Evolutionary conservation across 2,329 filamentous ascomycete species (phyloP).

Genomic region (Remersonia thermophila): DNA sequence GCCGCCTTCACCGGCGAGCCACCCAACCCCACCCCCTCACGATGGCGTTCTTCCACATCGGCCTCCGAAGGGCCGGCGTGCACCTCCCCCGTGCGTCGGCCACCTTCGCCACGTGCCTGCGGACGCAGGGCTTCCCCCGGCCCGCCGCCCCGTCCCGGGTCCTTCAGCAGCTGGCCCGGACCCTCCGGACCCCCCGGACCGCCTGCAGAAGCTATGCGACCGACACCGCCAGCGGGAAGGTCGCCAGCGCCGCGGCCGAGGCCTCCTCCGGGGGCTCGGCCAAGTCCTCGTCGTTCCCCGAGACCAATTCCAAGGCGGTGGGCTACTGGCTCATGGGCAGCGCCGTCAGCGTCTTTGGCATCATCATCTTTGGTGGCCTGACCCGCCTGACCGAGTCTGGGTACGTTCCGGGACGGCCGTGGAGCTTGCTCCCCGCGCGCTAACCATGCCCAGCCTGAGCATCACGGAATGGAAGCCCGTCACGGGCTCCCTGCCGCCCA

Average conservation of each 20-base stretch:
- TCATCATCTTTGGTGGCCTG: slow-evolving; percentile 88
- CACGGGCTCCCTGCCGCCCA: slow-evolving; percentile 78
- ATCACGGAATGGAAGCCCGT: slow-evolving; percentile 99
- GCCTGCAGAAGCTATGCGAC: slow-evolving; percentile 24
- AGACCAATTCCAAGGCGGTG: slow-evolving; percentile 61
- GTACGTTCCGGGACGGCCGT: slow-evolving; percentile 30
- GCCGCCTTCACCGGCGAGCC: slow-evolving; percentile 8
- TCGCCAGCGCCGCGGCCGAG: not conserved
- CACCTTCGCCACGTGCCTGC: slow-evolving; percentile 36
- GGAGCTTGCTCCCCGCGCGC: no score
- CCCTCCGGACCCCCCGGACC: no score
- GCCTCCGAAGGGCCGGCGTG: slow-evolving; percentile 18
- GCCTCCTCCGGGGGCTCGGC: slow-evolving; percentile 12
- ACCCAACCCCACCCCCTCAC: slow-evolving; percentile 4
- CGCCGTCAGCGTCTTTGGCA: slow-evolving; percentile 87
- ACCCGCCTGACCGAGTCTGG: slow-evolving; percentile 93
- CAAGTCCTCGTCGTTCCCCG: slow-evolving; percentile 33
- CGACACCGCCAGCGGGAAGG: slow-evolving; percentile 1
- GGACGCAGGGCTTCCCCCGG: slow-evolving; percentile 13
- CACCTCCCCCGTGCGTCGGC: slow-evolving; percentile 24
- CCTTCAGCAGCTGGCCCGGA: slow-evolving; percentile 5
- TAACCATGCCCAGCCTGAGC: slow-evolving; percentile 51
- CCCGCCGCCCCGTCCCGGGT: slow-evolving; percentile 7
- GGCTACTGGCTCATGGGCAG: slow-evolving; percentile 90
- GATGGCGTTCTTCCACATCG: slow-evolving; percentile 21